These are phyloP conservation scores for Aspergillus ustus DNA, from an alignment of 2,329 filamentous ascomycete genomes.

Conservation along the genomic window DNA sequence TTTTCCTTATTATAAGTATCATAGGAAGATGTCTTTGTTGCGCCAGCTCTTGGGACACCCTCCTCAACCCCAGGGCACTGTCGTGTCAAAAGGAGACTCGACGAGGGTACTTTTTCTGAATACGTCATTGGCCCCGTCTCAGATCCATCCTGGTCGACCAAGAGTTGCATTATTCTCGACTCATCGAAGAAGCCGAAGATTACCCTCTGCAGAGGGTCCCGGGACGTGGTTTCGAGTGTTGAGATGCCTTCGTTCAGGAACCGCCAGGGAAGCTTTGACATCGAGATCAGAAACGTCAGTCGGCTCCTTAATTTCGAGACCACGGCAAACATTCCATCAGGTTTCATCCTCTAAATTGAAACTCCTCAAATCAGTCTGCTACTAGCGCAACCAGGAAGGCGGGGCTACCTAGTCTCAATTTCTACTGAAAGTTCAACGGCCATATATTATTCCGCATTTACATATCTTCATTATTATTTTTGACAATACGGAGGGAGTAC, in stretches of 20 bases:
- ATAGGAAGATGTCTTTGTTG: background rate
- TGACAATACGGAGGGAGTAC: no score
- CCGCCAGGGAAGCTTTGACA: background rate
- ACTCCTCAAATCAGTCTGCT: background rate
- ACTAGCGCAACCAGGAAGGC: conserved; percentile 11
- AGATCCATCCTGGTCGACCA: conserved; percentile 9
- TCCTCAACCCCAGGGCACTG: background rate
- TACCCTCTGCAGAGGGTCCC: conserved; percentile 9
- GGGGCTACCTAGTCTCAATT: conserved; percentile 9
- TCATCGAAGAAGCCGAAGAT: conserved; percentile 17
- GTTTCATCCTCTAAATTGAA: conserved; percentile 4
- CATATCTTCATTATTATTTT: background rate
- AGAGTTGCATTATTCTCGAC: conserved; percentile 22
- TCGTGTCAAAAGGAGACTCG: background rate
- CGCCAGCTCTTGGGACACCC: background rate
- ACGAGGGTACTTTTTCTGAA: conserved; percentile 16
- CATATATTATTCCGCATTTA: no score
- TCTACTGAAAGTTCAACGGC: background rate
- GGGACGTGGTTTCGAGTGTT: background rate
- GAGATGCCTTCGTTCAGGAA: background rate
- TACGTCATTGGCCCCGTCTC: conserved; percentile 20
- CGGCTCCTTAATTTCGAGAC: conserved; percentile 3
- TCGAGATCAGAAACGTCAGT: background rate
- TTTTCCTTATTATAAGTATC: background rate
- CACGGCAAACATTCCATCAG: background rate